Conservation (phyloP, 768 basidiomycete genomes). For the Pholiota molesta region DNA sequence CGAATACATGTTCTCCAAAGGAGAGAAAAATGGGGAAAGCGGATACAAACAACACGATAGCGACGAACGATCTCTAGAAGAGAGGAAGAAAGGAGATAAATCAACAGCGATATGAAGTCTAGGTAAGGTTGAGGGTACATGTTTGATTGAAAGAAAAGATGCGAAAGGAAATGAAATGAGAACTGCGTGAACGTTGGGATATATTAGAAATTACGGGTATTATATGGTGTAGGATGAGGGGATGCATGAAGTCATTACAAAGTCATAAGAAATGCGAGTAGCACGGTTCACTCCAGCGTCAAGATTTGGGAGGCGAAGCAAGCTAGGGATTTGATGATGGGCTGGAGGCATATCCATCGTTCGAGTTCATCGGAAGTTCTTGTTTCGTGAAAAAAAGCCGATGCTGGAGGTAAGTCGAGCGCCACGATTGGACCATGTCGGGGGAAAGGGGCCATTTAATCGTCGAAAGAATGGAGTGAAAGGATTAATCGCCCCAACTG, state of each 20-base stretch:
- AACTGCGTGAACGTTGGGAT: neutral
- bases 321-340: too few species aligned
- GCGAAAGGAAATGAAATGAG: neutral
- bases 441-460: neutral
- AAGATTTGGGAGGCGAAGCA: too few species aligned
- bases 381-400: neutral
- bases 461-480: too few species aligned
- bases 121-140: neutral
- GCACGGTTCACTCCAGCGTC: too few species aligned
- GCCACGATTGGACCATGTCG: neutral
- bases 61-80: neutral
- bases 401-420: neutral
- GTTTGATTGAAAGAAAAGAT: neutral
- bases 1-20: neutral
- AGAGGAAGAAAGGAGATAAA: neutral
- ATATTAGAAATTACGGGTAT: neutral
- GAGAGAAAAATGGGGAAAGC: neutral
- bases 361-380: neutral
- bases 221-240: neutral
- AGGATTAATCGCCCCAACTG: constrained; percentile 31
- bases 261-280: neutral
- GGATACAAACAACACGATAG: neutral
- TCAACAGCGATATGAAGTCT: neutral
- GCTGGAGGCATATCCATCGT: too few species aligned
- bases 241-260: neutral